Percentiles rank a stretch among this genome's conserved stretches.
phyloP scores from a whole-genome alignment of 75 land plant species.

The Cupressus sempervirens region DNA sequence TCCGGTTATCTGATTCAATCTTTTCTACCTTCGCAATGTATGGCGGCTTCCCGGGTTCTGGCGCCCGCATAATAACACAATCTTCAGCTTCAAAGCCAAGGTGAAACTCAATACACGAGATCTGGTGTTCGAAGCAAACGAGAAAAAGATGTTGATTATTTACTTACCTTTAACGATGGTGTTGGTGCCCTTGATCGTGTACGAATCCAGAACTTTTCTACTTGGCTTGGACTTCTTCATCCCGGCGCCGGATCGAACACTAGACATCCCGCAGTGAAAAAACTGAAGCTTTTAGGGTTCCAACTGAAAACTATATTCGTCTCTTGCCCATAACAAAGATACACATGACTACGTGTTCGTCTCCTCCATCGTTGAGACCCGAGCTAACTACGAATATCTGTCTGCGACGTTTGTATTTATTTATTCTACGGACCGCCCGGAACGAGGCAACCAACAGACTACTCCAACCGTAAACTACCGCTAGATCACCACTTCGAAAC shows the following conservation, averaged over 20 bases:
- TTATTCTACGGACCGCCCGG: conserved; percentile 4
- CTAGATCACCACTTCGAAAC: conserved; percentile 1
- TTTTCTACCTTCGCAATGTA: conserved; percentile 5
- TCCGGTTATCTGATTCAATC: conserved; percentile 4
- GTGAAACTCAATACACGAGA: neutral
- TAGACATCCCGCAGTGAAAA: neutral
- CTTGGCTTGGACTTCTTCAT: conserved; percentile 33
- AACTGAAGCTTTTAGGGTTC: neutral
- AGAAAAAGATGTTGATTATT: neutral
- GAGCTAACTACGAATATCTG: neutral
- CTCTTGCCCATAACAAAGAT: neutral
- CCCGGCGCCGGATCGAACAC: conserved; percentile 12
- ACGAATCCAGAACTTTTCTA: conserved; percentile 45
- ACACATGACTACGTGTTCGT: neutral
- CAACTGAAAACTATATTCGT: neutral
- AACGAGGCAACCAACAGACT: conserved; percentile 4
- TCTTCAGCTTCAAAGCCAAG: neutral
- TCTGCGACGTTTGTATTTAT: neutral
- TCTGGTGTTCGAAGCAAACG: neutral
- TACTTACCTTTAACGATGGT: conserved; percentile 38
- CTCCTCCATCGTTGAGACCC: too few species aligned
- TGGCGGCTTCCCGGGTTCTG: conserved; percentile 15
- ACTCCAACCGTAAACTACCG: neutral
- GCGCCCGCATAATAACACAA: conserved; percentile 3
- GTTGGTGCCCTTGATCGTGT: conserved; percentile 43